Base-by-base conservation (phyloP, 441 rosid species). In the Erodium trifolium region DNA sequence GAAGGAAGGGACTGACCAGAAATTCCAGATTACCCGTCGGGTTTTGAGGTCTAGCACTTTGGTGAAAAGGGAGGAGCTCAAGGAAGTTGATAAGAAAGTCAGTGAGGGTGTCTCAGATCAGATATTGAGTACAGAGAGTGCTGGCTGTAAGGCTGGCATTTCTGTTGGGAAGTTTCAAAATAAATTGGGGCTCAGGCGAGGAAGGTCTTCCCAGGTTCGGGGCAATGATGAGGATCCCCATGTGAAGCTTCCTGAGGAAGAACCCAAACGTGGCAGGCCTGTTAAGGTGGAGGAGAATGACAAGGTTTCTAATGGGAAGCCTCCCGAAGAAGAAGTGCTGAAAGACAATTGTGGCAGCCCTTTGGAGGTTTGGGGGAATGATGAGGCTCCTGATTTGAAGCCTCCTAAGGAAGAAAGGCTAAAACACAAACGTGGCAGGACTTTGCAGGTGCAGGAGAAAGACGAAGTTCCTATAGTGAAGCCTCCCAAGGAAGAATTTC, bases 21-120 rank as follows among this genome's bases (percentile, higher is more conserved):
- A 72, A 64, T 47, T 72, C 59, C 78, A 66, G 68, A 71, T 76
- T 55, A 66, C 73, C 16, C 75, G 75, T 14, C 82, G 85, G 77
- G 83, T 83, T 71, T 81, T 92, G 41, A 81, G 89, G 41, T 87
- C 90, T 0, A 72, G 81, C 66, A 65, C 78, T 75, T 77, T 73
- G 59, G 41, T 63, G 31, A 68, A 77, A 39, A 37, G 8, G 41
- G 41, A 37, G 41, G 41, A 37, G 41, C 41, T 37, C 41, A 74
- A 31, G 47, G 70, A 43, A 7, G 49, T 59, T 70, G 69, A 49
- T 12, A 70, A 53, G 72, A 64, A 14, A 18, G 68, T 67, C 47
- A 68, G 59, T 14, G 70, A 49, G 41, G 41, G 41, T 37, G 41
- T 37, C 41, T 37, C 8, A 39, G 57, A 19, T 49, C 27, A 66